Evolutionary conservation across 805 yeast genomes (phyloP).

Genomic region (Suhomyces xylopsoci): DNA sequence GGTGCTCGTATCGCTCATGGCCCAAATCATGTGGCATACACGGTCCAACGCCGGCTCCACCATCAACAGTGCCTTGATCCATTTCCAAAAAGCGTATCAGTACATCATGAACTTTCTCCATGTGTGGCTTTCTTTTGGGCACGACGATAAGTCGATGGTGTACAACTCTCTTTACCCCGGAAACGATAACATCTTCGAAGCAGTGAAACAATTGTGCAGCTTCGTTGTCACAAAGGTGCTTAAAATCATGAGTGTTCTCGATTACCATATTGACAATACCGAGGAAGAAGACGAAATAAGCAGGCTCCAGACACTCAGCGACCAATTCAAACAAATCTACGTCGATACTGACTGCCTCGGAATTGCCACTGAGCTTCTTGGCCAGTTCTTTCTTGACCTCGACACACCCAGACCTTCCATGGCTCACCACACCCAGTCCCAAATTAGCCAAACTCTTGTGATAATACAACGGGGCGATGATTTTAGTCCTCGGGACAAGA

Average conservation of each 20-base stretch:
- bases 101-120: not conserved
- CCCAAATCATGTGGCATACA: slow-evolving; percentile 11
- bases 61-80: not conserved
- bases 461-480: not conserved
- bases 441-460: not conserved
- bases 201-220: slow-evolving; percentile 8
- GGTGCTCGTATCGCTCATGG: slow-evolving; percentile 16
- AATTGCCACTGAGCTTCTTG: slow-evolving; percentile 2
- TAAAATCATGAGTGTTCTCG: not conserved
- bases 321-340: not conserved
- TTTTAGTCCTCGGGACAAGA: not conserved
- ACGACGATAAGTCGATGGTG: slow-evolving; percentile 11
- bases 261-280: not conserved
- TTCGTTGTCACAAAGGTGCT: slow-evolving; percentile 7
- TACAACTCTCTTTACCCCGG: slow-evolving; percentile 25
- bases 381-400: slow-evolving; percentile 13
- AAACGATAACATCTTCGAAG: slow-evolving; percentile 27
- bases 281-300: not conserved
- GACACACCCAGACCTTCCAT: not conserved
- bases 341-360: not conserved
- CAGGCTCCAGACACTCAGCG: not conserved
- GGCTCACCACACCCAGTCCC: not conserved
- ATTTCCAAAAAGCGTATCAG: not conserved
- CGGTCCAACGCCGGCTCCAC: slow-evolving; percentile 4
- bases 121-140: slow-evolving; percentile 19